phyloP scores from a whole-genome alignment of 352 stramenopile genomes.

The Globisporangium mamillatum region DNA sequence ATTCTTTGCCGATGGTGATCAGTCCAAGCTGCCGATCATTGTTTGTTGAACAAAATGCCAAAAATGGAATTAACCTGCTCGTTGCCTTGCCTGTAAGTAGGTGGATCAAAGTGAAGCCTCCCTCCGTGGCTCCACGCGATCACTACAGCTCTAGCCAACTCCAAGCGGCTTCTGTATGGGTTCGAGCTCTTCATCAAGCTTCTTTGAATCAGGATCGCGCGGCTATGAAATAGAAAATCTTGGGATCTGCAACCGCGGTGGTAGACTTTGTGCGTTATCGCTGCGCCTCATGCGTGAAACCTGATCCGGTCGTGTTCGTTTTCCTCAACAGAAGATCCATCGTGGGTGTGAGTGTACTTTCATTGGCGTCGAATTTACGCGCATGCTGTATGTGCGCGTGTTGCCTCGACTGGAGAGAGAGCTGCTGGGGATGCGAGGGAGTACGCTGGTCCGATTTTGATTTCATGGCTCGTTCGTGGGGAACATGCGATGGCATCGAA shows the following conservation, averaged over 20 bases:
- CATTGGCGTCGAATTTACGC: neutral
- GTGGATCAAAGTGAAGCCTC: neutral
- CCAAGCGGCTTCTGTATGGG: neutral
- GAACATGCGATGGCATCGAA: neutral
- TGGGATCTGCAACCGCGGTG: neutral
- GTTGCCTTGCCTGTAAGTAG: neutral
- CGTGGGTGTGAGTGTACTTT: neutral
- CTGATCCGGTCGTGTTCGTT: neutral
- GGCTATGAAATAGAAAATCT: neutral
- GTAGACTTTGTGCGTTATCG: neutral
- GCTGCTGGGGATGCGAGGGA: neutral
- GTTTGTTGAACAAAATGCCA: neutral
- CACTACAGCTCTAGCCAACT: neutral
- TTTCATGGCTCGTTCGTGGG: neutral
- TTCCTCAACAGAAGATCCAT: neutral
- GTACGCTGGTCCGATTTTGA: neutral
- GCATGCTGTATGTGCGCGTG: neutral
- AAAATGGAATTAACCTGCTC: neutral
- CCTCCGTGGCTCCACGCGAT: neutral
- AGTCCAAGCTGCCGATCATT: neutral
- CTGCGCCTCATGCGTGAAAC: neutral
- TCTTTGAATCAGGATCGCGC: neutral
- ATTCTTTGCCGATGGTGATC: neutral
- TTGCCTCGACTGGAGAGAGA: neutral
- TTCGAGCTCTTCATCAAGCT: neutral